These are phyloP conservation scores for Allium sativum DNA, from an alignment of 106 monocot genomes.

Conservation along the genomic window DNA sequence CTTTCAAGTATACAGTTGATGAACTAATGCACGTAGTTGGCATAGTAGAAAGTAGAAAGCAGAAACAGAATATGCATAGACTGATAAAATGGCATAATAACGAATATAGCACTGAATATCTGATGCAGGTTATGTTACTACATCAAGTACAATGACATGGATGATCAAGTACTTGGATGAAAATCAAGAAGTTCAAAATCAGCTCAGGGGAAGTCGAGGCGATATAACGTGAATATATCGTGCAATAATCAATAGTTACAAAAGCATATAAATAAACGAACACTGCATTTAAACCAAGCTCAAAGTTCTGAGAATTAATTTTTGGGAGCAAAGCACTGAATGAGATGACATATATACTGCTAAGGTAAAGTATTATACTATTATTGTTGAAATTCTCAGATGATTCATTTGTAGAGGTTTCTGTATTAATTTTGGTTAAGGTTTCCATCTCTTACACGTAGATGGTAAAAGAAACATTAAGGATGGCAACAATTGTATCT, in stretches of 20 bases:
- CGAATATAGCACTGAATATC: neutral
- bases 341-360: slow-evolving; percentile 56
- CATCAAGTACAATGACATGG: slow-evolving; percentile 77
- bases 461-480: slow-evolving; percentile 76
- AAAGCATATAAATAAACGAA: slow-evolving; percentile 7
- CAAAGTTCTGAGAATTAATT: neutral
- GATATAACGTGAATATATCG: no score
- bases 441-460: slow-evolving; percentile 2
- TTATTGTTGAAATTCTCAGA: neutral
- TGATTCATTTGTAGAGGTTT: neutral
- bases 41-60: no score
- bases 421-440: neutral
- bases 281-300: slow-evolving; percentile 19
- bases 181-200: slow-evolving; percentile 53
- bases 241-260: no score
- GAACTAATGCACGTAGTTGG: no score
- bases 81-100: no score
- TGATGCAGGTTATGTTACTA: slow-evolving; percentile 61
- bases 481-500: slow-evolving; percentile 72
- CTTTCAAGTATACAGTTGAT: no score
- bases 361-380: slow-evolving; percentile 46
- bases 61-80: no score
- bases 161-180: slow-evolving; percentile 81
- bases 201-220: slow-evolving; percentile 28
- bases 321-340: slow-evolving; percentile 33